phyloP scores from a whole-genome alignment of 495 filamentous ascomycete genomes.

The Daldinia caldariorum region DNA sequence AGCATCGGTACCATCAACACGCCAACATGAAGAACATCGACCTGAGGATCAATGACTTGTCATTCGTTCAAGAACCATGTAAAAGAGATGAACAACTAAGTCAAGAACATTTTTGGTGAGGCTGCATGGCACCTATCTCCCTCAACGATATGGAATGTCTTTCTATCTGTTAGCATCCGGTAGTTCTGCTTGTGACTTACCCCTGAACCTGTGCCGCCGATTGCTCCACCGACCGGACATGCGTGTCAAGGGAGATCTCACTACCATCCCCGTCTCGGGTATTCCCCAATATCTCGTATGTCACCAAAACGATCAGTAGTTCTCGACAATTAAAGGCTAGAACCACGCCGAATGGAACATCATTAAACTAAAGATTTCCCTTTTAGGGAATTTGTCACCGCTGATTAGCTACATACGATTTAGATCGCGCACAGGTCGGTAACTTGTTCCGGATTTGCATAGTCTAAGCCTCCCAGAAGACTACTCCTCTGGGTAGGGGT shows the following conservation, averaged over 20 bases:
- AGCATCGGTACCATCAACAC: background rate
- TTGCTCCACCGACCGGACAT: background rate
- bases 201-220: background rate
- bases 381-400: constrained; percentile 25
- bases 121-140: background rate
- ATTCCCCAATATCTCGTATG: constrained; percentile 14
- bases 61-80: background rate
- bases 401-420: constrained; percentile 14
- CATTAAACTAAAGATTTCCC: constrained; percentile 13
- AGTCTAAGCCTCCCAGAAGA: constrained; percentile 19
- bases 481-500: background rate
- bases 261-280: constrained; percentile 23
- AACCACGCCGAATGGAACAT: constrained; percentile 17
- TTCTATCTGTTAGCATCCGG: background rate
- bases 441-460: constrained; percentile 29
- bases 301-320: background rate
- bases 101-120: background rate
- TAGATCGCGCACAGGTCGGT: constrained; percentile 21
- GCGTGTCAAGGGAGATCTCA: constrained; percentile 23
- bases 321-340: constrained; percentile 16
- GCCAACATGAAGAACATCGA: background rate
- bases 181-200: background rate
- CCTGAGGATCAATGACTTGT: background rate
- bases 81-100: background rate
- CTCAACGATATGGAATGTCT: background rate